Conservation (phyloP, 2,329 filamentous ascomycete species). For the Fonsecaea pedrosoi region DNA sequence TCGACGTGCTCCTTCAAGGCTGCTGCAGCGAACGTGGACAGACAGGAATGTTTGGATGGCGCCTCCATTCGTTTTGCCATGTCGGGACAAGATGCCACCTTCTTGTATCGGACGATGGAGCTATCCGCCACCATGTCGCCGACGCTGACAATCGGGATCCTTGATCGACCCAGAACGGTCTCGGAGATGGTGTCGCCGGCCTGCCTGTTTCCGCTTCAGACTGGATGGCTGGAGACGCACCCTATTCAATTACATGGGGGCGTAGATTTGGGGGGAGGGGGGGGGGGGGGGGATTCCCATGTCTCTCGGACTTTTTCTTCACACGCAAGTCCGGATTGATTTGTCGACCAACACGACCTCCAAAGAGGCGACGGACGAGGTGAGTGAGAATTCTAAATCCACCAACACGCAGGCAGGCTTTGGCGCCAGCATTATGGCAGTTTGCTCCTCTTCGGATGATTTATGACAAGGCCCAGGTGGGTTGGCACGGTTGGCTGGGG, state of each 20-base stretch:
- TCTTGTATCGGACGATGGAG: not conserved
- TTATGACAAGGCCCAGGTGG: not conserved
- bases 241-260: not conserved
- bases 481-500: not conserved
- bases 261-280: not conserved
- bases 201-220: not conserved
- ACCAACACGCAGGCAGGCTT: not conserved
- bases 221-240: not conserved
- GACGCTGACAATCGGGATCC: not conserved
- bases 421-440: not conserved
- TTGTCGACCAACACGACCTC: not conserved
- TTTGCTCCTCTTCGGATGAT: not conserved
- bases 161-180: not conserved
- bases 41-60: not conserved
- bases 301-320: not conserved
- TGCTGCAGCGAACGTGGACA: not conserved
- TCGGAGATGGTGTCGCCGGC: not conserved
- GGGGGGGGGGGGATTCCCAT: not conserved
- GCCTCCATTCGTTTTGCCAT: not conserved
- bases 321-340: too few species aligned
- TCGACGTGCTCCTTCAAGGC: not conserved
- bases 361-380: not conserved
- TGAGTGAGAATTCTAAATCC: not conserved
- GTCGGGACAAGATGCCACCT: constrained; percentile 1
- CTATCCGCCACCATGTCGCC: not conserved